These are phyloP conservation scores for Aspergillus unguis DNA, from an alignment of 2,329 filamentous ascomycete genomes.

Conservation along the genomic window DNA sequence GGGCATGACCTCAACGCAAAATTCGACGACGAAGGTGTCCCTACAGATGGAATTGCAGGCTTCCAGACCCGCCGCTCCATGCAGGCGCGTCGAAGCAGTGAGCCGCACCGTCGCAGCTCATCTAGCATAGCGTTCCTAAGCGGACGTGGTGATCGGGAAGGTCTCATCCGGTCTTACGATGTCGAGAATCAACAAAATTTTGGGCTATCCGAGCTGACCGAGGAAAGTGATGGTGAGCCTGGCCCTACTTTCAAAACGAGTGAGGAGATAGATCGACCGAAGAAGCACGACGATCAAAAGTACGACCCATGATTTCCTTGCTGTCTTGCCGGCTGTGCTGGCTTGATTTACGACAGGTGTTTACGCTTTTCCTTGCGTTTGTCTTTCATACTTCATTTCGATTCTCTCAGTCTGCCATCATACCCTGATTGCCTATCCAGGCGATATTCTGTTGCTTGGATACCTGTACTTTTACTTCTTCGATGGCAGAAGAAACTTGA, in stretches of 20 bases:
- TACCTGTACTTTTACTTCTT: slow-evolving; percentile 25
- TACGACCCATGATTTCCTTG: slow-evolving; percentile 14
- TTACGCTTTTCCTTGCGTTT: slow-evolving; percentile 20
- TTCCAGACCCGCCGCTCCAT: slow-evolving; percentile 90
- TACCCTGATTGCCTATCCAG: not conserved
- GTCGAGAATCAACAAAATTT: slow-evolving; percentile 70
- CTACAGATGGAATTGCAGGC: slow-evolving; percentile 85
- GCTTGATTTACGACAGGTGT: slow-evolving; percentile 24
- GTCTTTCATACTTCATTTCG: slow-evolving; percentile 6
- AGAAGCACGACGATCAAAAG: slow-evolving; percentile 34
- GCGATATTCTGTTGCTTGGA: slow-evolving; percentile 11
- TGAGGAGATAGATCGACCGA: slow-evolving; percentile 25
- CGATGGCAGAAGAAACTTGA: slow-evolving; percentile 15
- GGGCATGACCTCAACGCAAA: slow-evolving; percentile 65
- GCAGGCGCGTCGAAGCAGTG: slow-evolving; percentile 74
- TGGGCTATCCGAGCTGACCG: slow-evolving; percentile 72
- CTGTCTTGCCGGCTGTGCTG: slow-evolving; percentile 8
- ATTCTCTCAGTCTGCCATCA: not conserved
- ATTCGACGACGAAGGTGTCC: slow-evolving; percentile 63
- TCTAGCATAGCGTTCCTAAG: slow-evolving; percentile 59
- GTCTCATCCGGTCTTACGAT: slow-evolving; percentile 85
- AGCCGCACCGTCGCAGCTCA: slow-evolving; percentile 58
- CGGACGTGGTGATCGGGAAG: slow-evolving; percentile 65
- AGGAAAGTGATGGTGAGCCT: slow-evolving; percentile 63
- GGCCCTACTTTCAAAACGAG: slow-evolving; percentile 34